These are phyloP conservation scores for Vicia faba DNA, from an alignment of 306 rosid species.

Conservation along the genomic window DNA sequence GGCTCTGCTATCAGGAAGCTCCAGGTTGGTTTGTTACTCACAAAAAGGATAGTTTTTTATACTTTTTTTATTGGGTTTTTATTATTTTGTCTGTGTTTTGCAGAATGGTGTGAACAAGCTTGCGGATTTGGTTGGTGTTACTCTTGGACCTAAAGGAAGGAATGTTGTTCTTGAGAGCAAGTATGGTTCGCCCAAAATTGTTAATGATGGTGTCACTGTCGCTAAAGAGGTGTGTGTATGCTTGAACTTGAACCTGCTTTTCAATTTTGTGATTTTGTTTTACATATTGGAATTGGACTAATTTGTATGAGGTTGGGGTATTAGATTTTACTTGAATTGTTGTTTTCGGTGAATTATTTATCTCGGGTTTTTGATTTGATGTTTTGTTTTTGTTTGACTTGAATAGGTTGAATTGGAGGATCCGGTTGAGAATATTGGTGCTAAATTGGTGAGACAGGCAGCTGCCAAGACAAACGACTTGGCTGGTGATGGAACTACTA, in stretches of 20 bases:
- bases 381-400: background rate
- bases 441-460: constrained; percentile 96
- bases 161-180: constrained; percentile 98
- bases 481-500: constrained; percentile 98
- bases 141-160: constrained; percentile 99
- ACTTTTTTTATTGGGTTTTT: background rate
- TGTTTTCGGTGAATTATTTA: background rate
- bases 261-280: background rate
- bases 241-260: background rate
- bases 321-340: background rate
- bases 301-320: background rate
- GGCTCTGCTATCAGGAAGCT: constrained; percentile 86
- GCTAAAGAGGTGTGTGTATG: constrained; percentile 78
- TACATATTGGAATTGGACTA: background rate
- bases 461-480: constrained; percentile 98
- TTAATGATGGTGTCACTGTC: constrained; percentile 98
- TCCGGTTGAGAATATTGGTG: constrained; percentile 99
- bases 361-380: background rate
- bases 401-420: constrained; percentile 95
- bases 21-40: constrained; percentile 39
- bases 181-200: constrained; percentile 97
- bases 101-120: constrained; percentile 98
- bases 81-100: background rate
- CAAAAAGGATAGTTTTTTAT: background rate
- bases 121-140: constrained; percentile 98